These are phyloP conservation scores for Cordyceps tenuipes DNA, from an alignment of 2,329 filamentous ascomycete species.

Conservation along the genomic window DNA sequence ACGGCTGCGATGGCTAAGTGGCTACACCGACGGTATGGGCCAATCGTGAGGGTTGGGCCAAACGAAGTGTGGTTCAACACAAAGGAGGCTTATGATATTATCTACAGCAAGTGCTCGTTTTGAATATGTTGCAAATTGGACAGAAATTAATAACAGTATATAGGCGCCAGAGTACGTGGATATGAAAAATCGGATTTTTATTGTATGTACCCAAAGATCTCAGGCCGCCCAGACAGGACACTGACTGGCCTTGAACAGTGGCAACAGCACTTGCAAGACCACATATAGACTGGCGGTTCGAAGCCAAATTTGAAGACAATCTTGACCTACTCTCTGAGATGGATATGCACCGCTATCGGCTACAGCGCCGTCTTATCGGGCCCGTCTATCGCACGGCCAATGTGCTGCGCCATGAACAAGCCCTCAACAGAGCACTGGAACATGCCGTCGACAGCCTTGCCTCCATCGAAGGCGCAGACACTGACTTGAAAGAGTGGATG, in stretches of 20 bases:
- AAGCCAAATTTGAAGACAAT: constrained; percentile 31
- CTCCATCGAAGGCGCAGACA: constrained; percentile 27
- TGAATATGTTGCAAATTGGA: neutral
- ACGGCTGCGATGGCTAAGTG: constrained; percentile 32
- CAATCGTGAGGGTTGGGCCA: constrained; percentile 44
- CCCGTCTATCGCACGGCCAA: constrained; percentile 37
- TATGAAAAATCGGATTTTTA: constrained; percentile 47
- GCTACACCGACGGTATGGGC: constrained; percentile 40
- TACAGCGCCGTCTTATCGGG: constrained; percentile 41
- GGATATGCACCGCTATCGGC: constrained; percentile 36
- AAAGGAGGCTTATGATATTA: constrained; percentile 36
- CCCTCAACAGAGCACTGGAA: constrained; percentile 33
- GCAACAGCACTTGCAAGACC: constrained; percentile 38
- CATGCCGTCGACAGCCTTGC: constrained; percentile 28
- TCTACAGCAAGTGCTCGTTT: constrained; percentile 33
- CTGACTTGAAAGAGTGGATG: constrained; percentile 48
- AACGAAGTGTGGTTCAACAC: constrained; percentile 46
- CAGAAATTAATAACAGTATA: neutral
- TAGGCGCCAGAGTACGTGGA: constrained; percentile 36
- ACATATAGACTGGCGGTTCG: constrained; percentile 29
- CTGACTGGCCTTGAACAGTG: constrained; percentile 23
- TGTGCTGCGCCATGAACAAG: constrained; percentile 32
- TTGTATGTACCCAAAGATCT: constrained; percentile 24
- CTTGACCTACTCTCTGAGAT: constrained; percentile 44
- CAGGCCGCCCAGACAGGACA: too few relatives aligned